These are phyloP conservation scores for Zygotorulaspora mrakii DNA, from an alignment of 1,139 yeast genomes.

Conservation along the genomic window DNA sequence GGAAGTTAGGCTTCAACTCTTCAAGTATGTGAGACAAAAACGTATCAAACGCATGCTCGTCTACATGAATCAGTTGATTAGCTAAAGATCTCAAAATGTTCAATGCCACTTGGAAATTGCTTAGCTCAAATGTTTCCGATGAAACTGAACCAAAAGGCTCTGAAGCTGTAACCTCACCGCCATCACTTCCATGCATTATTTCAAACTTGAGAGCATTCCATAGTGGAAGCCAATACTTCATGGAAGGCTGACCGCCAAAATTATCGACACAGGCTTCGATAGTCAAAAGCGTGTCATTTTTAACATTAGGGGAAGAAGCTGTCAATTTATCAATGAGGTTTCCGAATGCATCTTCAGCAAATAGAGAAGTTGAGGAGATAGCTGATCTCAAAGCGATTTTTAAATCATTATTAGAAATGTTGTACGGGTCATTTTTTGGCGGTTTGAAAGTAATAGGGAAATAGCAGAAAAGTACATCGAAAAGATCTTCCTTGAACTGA, in stretches of 20 bases:
- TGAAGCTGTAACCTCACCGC: conserved; percentile 29
- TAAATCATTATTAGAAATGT: conserved; percentile 70
- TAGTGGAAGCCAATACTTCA: conserved; percentile 65
- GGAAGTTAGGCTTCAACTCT: conserved; percentile 58
- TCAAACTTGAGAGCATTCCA: conserved; percentile 92
- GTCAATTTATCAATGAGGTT: conserved; percentile 79
- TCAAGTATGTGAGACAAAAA: conserved; percentile 44
- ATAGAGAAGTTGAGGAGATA: conserved; percentile 59
- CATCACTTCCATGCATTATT: conserved; percentile 67
- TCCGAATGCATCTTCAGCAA: conserved; percentile 72
- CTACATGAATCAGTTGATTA: conserved; percentile 34
- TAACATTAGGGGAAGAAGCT: conserved; percentile 73
- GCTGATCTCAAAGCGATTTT: conserved; percentile 55
- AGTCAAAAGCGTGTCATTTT: conserved; percentile 70
- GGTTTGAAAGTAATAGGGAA: conserved; percentile 96
- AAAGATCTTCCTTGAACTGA: conserved; percentile 54
- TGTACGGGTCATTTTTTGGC: conserved; percentile 86
- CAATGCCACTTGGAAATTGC: conserved; percentile 46
- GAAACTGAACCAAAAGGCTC: conserved; percentile 9
- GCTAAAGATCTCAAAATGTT: conserved; percentile 46
- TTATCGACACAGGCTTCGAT: conserved; percentile 52
- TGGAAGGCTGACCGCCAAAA: conserved; percentile 46
- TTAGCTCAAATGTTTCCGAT: conserved; percentile 6
- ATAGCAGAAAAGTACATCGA: conserved; percentile 88
- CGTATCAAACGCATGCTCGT: conserved; percentile 35